These are phyloP conservation scores for Paracamarosporium sp. DNA, from an alignment of 2,329 filamentous ascomycete species.

Conservation along the genomic window DNA sequence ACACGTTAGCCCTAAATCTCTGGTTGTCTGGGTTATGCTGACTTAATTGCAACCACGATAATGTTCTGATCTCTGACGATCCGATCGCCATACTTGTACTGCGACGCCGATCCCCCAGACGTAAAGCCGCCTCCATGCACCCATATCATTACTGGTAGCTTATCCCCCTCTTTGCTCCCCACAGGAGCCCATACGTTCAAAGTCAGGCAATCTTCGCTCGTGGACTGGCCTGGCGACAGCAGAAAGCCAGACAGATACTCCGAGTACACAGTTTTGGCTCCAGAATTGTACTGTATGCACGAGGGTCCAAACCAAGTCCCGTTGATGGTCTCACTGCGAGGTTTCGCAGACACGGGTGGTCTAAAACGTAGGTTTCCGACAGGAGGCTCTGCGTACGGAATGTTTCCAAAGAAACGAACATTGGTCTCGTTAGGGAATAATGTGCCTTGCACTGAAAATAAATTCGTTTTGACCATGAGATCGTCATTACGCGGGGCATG, in stretches of 20 bases:
- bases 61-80: conserved; percentile 52
- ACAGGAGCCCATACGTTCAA: conserved; percentile 35
- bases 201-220: conserved; percentile 35
- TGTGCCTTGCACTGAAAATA: conserved; percentile 24
- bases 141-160: conserved; percentile 54
- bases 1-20: background rate
- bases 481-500: conserved; percentile 1
- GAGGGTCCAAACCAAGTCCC: conserved; percentile 27
- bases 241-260: conserved; percentile 29
- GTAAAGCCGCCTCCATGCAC: conserved; percentile 56
- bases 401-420: conserved; percentile 26
- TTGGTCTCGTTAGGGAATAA: conserved; percentile 25
- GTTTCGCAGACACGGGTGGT: conserved; percentile 23
- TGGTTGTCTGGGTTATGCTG: too few species aligned
- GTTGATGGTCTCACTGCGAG: conserved; percentile 19
- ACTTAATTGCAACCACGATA: conserved; percentile 50
- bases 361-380: conserved; percentile 20
- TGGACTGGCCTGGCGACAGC: conserved; percentile 21
- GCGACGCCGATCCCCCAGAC: conserved; percentile 52
- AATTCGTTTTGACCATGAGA: conserved; percentile 23
- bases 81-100: conserved; percentile 53
- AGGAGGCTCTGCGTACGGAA: conserved; percentile 28
- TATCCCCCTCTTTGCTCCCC: conserved; percentile 12
- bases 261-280: conserved; percentile 25
- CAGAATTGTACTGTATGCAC: conserved; percentile 26